Percentiles rank a stretch among this genome's conserved stretches.
Evolutionary conservation across 2,329 filamentous ascomycete species (phyloP).

Genomic region (Furcasterigmium furcatum): DNA sequence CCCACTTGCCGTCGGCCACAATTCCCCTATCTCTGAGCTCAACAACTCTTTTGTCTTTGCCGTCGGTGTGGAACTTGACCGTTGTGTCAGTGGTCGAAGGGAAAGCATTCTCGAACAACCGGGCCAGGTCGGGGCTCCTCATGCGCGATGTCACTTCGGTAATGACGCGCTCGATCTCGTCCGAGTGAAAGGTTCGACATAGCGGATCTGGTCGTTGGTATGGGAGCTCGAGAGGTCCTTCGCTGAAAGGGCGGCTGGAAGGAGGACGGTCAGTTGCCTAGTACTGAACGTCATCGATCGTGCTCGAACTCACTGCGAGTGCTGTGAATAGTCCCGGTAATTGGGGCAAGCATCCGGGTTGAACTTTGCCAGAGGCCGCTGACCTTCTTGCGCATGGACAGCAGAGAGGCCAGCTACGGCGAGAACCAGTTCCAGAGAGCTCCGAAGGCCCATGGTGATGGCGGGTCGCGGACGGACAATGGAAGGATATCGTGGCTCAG

Average conservation of each 20-base stretch:
- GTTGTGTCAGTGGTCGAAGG: constrained; percentile 91
- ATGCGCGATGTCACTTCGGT: constrained; percentile 75
- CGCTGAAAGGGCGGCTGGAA: constrained; percentile 70
- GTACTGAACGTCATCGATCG: constrained; percentile 3
- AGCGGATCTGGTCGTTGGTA: constrained; percentile 78
- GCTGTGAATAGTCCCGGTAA: constrained; percentile 33
- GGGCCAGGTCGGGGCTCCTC: constrained; percentile 81
- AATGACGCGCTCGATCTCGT: constrained; percentile 85
- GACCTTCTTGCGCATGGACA: constrained; percentile 11
- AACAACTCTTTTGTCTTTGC: constrained; percentile 29
- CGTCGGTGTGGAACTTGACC: constrained; percentile 79
- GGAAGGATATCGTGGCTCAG: neutral
- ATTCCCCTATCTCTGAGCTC: constrained; percentile 18
- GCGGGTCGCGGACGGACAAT: neutral
- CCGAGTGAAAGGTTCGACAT: constrained; percentile 88
- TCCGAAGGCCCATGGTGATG: constrained; percentile 8
- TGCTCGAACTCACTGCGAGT: constrained; percentile 36
- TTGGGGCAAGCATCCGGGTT: constrained; percentile 32
- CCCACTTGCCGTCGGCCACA: constrained; percentile 64
- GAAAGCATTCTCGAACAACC: constrained; percentile 93
- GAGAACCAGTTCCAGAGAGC: constrained; percentile 10
- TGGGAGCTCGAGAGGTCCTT: constrained; percentile 75
- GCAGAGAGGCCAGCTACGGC: constrained; percentile 10
- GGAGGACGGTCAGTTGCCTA: constrained; percentile 1
- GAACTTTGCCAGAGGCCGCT: constrained; percentile 9